Percentiles rank a stretch among this genome's conserved stretches.
Conservation (phyloP, 306 rosid species). For the Leucaena leucocephala region DNA sequence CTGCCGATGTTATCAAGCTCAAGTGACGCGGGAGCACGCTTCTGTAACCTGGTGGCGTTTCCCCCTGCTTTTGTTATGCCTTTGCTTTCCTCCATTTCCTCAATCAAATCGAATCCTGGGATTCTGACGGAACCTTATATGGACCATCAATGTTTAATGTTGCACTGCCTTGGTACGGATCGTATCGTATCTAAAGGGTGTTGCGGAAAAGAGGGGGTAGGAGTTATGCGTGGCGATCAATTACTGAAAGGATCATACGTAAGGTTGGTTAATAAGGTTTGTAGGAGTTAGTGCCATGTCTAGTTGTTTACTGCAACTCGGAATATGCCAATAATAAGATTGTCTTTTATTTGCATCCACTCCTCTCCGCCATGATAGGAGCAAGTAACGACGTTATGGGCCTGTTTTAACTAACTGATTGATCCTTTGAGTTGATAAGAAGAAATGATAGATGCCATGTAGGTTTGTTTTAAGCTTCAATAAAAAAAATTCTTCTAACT, state of each 20-base stretch:
- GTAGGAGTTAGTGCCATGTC: conserved; percentile 26
- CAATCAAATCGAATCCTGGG: background rate
- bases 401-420: too few relatives aligned
- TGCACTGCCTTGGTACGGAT: background rate
- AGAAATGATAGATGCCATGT: too few relatives aligned
- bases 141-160: background rate
- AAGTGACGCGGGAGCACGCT: conserved; percentile 65
- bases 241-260: background rate
- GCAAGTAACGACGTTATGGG: too few relatives aligned
- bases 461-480: too few relatives aligned
- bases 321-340: background rate
- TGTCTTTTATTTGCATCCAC: background rate
- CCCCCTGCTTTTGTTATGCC: conserved; percentile 16
- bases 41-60: conserved; percentile 64
- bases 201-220: conserved; percentile 13
- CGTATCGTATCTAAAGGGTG: background rate
- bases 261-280: conserved; percentile 40
- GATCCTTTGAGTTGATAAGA: too few relatives aligned
- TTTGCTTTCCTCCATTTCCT: conserved; percentile 46
- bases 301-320: background rate
- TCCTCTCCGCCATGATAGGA: too few relatives aligned
- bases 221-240: background rate
- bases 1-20: conserved; percentile 45
- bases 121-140: background rate
- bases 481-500: too few relatives aligned